Evolutionary conservation across 306 rosid genomes (phyloP).

Genomic region (Nissolia schottii): DNA sequence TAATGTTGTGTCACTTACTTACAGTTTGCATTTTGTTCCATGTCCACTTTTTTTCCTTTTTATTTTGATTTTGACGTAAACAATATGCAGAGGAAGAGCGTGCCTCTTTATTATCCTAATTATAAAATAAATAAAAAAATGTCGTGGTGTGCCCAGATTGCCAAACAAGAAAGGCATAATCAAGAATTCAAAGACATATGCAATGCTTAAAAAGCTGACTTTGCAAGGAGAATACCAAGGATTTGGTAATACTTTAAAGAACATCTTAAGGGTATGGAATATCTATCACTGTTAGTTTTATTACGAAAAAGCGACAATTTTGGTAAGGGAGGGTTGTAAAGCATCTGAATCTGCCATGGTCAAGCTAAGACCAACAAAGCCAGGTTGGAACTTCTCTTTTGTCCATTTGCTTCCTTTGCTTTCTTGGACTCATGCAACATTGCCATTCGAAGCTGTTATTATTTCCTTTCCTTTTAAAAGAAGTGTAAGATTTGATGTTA

Average conservation of each 20-base stretch:
- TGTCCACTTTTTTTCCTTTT: background rate
- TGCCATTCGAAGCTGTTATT: background rate
- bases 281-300: background rate
- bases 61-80: conserved; percentile 4
- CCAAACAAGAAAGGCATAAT: conserved; percentile 25
- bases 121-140: background rate
- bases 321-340: conserved; percentile 2
- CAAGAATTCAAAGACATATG: conserved; percentile 22
- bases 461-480: background rate
- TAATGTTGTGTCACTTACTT: background rate
- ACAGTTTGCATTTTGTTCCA: background rate
- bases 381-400: conserved; percentile 42
- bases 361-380: conserved; percentile 28
- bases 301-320: conserved; percentile 12
- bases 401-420: conserved; percentile 24
- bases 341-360: conserved; percentile 21
- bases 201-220: conserved; percentile 27
- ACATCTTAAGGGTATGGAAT: conserved; percentile 17
- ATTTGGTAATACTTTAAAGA: conserved; percentile 31
- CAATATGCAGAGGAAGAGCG: conserved; percentile 4
- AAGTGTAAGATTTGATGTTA: background rate
- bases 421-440: conserved; percentile 12
- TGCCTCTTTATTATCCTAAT: background rate
- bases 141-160: conserved; percentile 14
- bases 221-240: conserved; percentile 28